Evolutionary conservation across 2,329 filamentous ascomycete species (phyloP).

Genomic region (Aspergillus tanneri): DNA sequence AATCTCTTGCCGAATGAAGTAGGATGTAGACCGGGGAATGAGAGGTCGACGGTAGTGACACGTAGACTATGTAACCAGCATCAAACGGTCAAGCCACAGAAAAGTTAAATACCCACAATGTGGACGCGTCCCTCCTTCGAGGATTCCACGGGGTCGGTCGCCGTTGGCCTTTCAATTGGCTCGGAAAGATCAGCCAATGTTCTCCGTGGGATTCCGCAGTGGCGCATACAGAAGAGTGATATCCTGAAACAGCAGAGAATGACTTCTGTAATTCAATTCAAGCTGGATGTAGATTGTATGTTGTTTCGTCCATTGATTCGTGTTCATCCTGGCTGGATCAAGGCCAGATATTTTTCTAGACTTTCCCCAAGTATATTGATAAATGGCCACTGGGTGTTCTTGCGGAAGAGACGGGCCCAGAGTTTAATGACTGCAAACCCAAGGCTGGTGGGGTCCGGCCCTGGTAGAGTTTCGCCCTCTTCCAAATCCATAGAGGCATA

Average conservation of each 20-base stretch:
- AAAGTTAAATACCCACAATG: neutral
- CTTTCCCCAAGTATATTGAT: slow-evolving; percentile 35
- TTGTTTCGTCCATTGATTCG: neutral
- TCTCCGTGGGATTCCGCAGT: neutral
- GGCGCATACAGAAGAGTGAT: neutral
- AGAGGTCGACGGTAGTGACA: neutral
- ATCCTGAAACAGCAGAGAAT: neutral
- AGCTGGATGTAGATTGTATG: neutral
- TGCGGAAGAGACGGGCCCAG: slow-evolving; percentile 33
- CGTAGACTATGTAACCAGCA: neutral
- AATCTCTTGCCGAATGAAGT: neutral
- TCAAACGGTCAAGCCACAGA: neutral
- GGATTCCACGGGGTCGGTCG: no score
- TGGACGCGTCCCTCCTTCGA: no score
- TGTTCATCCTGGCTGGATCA: slow-evolving; percentile 20
- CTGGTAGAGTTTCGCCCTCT: slow-evolving; percentile 23
- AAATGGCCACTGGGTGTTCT: slow-evolving; percentile 36
- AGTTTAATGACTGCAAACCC: slow-evolving; percentile 31
- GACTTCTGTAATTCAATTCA: neutral
- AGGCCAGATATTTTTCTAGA: slow-evolving; percentile 29
- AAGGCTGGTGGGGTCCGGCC: slow-evolving; percentile 28
- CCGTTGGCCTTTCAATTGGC: no score
- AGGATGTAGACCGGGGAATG: neutral
- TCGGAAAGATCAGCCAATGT: no score
- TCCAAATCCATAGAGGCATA: slow-evolving; percentile 34